Conservation (phyloP, 306 rosid species). For the Quillaja saponaria region DNA sequence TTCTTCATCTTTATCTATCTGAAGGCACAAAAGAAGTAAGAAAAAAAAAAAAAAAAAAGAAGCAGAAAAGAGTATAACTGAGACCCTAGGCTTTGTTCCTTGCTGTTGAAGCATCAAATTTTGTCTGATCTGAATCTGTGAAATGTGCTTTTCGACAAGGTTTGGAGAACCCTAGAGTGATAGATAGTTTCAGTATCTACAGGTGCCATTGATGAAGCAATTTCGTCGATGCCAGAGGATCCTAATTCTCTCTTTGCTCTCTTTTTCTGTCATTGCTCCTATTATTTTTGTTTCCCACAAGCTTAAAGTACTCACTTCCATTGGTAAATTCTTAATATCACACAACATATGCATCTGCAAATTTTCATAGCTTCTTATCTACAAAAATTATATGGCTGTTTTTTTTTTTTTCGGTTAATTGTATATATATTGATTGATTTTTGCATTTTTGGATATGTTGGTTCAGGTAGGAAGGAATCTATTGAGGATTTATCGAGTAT, state of each 20-base stretch:
- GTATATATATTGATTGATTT: slow-evolving; percentile 20
- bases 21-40: slow-evolving; percentile 18
- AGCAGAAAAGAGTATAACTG: slow-evolving; percentile 26
- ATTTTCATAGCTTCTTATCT: background rate
- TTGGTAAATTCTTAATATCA: slow-evolving; percentile 40
- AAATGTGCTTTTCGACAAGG: slow-evolving; percentile 50
- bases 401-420: background rate
- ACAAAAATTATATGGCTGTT: background rate
- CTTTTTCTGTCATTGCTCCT: slow-evolving; percentile 82
- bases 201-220: slow-evolving; percentile 64
- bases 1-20: slow-evolving; percentile 34
- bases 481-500: slow-evolving; percentile 64
- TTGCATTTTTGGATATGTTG: slow-evolving; percentile 23
- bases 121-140: slow-evolving; percentile 46
- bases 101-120: slow-evolving; percentile 53
- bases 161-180: slow-evolving; percentile 26
- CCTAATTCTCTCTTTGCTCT: slow-evolving; percentile 81
- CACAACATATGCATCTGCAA: background rate
- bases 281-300: slow-evolving; percentile 59
- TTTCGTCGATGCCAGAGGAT: slow-evolving; percentile 81
- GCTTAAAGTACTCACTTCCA: slow-evolving; percentile 44
- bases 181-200: slow-evolving; percentile 17
- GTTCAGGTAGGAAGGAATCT: slow-evolving; percentile 68
- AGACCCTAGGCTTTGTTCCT: slow-evolving; percentile 60
- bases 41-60: too few relatives aligned